Base-by-base conservation (phyloP, 352 stramenopile genomes). In the Phytophthora constricta region DNA sequence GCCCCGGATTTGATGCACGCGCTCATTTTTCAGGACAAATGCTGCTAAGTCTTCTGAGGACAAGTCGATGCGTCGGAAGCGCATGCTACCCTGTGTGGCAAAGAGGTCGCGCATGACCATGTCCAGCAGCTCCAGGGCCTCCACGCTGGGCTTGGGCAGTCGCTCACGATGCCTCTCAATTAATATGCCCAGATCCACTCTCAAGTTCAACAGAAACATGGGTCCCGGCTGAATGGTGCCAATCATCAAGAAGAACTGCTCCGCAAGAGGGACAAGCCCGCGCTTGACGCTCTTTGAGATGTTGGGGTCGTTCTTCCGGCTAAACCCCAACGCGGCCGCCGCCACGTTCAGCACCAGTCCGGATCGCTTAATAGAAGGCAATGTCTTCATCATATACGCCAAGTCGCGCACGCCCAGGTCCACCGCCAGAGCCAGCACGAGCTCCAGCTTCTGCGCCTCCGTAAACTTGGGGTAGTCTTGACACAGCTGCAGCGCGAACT, bases 251-350 rank as follows among this genome's bases (percentile, higher is more conserved):
- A 93, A 93, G 58, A 96, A 90, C 61, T 94, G 86, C 55, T 94
- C 87, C 5, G 86, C 79, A 41, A 92, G 65, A 13, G 87, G 87
- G 28, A 96, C 86, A 45, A 96, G 85, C 1, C 86, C 87, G 41
- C 83, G 86, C 61, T 96, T 94, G 31, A 96, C 86, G 53, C 84
- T 93, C 63, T 94, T 96, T 51, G 85, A 91, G 49, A 91, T 89
- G 48, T 83, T 91, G 13, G 86, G 82, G 61, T 96, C 84, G 64
- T 92, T 94, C 65, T 89, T 90, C 11, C 82, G 82, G 49, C 77
- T 90, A 51, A 96, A 96, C 7, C 86, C 87, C 19, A 96, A 65
- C 39, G 84, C 80, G 1, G 87, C 84, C 0, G 86, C 82, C 50
- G 92, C 73, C 34, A 96, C 86, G 37, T 91, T 92, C 13, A 96